A percentile compares a stretch with the other conserved stretches of the same genome.
Evolutionary conservation across 176 grass and related monocot genomes (phyloP).

Genomic region (Lolium multiflorum): DNA sequence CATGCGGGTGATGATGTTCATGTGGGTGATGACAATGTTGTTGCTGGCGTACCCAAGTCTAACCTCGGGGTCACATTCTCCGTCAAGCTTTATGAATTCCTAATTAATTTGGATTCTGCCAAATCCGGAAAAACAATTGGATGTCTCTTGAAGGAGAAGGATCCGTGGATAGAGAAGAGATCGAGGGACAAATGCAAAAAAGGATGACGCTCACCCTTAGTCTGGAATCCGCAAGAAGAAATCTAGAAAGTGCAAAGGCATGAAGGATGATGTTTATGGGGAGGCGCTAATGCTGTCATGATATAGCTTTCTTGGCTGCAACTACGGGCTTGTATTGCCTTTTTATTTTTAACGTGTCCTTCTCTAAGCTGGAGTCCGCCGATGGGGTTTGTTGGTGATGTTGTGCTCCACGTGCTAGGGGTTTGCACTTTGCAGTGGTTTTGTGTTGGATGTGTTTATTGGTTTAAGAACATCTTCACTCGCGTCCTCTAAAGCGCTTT

Average conservation of each 20-base stretch:
- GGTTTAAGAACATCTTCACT: too few relatives aligned
- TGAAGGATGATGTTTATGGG: neutral
- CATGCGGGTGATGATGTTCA: neutral
- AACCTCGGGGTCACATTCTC: neutral
- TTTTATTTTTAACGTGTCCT: too few relatives aligned
- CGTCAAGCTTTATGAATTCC: neutral
- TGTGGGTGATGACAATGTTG: neutral
- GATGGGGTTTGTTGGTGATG: too few relatives aligned
- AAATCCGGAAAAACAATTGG: neutral
- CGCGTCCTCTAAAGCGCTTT: too few relatives aligned
- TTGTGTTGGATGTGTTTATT: too few relatives aligned
- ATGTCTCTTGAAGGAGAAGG: neutral
- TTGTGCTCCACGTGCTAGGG: too few relatives aligned
- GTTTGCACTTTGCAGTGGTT: too few relatives aligned
- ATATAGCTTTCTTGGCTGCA: too few relatives aligned
- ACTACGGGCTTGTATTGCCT: too few relatives aligned
- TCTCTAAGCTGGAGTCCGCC: too few relatives aligned
- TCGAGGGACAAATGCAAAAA: neutral
- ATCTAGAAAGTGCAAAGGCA: neutral
- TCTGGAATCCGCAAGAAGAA: neutral
- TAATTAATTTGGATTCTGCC: neutral
- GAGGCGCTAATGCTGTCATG: neutral
- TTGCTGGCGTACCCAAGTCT: neutral
- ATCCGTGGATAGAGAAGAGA: neutral
- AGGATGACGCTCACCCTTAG: neutral